Evolutionary conservation across 768 basidiomycete species (phyloP).

Genomic region (Fomitopsis serialis): DNA sequence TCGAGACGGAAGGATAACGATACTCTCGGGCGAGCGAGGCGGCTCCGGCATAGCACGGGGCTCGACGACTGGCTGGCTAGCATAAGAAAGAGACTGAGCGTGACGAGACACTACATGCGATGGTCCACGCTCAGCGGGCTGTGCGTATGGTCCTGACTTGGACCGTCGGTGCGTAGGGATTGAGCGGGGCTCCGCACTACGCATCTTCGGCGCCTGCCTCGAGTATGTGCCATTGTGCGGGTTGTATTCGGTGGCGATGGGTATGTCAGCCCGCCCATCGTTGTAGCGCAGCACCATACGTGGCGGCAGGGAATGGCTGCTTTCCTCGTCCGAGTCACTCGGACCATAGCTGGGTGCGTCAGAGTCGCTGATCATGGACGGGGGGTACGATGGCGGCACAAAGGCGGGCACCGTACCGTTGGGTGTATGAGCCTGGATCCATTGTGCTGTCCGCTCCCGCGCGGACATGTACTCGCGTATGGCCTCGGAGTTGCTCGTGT

Average conservation of each 20-base stretch:
- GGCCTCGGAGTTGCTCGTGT: constrained; percentile 53
- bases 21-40: constrained; percentile 23
- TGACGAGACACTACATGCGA: constrained; percentile 10
- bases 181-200: neutral
- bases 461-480: constrained; percentile 52
- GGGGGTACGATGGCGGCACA: constrained; percentile 14
- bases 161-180: constrained; percentile 8
- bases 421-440: constrained; percentile 47
- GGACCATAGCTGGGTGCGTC: constrained; percentile 27
- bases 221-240: neutral
- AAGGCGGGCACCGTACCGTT: constrained; percentile 2
- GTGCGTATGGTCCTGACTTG: constrained; percentile 11
- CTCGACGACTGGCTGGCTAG: constrained; percentile 3
- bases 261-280: constrained; percentile 59
- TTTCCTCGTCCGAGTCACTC: constrained; percentile 37
- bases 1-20: constrained; percentile 23
- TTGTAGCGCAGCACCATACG: constrained; percentile 67
- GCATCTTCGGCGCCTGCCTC: neutral
- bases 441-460: constrained; percentile 57
- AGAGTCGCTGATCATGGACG: constrained; percentile 22
- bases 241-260: constrained; percentile 40
- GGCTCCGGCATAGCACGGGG: constrained; percentile 9
- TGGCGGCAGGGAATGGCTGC: constrained; percentile 50
- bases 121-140: constrained; percentile 5
- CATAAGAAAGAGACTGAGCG: constrained; percentile 22